A percentile compares a stretch with the other conserved stretches of the same genome.
These are phyloP conservation scores for Glycyrrhiza uralensis DNA, from an alignment of 306 rosid genomes.

Conservation along the genomic window DNA sequence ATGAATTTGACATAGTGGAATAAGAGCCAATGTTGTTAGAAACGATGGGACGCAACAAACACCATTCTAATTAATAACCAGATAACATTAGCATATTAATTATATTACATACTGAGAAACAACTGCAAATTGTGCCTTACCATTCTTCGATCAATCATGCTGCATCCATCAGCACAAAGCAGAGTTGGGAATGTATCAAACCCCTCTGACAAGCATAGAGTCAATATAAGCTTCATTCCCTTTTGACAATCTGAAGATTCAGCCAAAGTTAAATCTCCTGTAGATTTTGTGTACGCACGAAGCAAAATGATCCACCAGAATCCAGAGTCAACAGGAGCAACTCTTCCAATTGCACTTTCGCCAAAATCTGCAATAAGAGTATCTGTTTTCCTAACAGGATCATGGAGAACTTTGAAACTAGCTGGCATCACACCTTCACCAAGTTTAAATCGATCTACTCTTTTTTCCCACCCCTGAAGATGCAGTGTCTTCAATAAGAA, in stretches of 20 bases:
- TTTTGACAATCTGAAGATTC: conserved; percentile 78
- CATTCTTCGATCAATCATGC: conserved; percentile 92
- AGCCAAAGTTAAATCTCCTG: conserved; percentile 75
- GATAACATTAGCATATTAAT: conserved; percentile 11
- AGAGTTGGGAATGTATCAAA: conserved; percentile 91
- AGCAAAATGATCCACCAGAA: conserved; percentile 97
- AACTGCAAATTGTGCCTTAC: conserved; percentile 40
- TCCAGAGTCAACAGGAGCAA: conserved; percentile 95
- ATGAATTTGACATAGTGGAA: conserved; percentile 17
- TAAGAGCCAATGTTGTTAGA: background rate
- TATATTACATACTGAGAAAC: conserved; percentile 4
- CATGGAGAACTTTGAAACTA: conserved; percentile 89
- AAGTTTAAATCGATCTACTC: conserved; percentile 84
- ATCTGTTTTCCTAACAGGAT: conserved; percentile 69
- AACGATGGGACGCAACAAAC: conserved; percentile 3
- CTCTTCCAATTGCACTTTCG: conserved; percentile 94
- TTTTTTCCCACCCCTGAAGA: conserved; percentile 93
- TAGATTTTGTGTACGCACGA: conserved; percentile 88
- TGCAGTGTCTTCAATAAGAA: conserved; percentile 80
- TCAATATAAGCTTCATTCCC: conserved; percentile 86
- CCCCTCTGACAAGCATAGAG: conserved; percentile 86
- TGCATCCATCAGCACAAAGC: conserved; percentile 94
- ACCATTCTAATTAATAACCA: background rate
- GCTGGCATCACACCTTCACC: conserved; percentile 98
- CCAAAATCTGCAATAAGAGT: conserved; percentile 87